Base-by-base conservation (phyloP, 768 basidiomycete species). In the Tremella mesenterica region DNA sequence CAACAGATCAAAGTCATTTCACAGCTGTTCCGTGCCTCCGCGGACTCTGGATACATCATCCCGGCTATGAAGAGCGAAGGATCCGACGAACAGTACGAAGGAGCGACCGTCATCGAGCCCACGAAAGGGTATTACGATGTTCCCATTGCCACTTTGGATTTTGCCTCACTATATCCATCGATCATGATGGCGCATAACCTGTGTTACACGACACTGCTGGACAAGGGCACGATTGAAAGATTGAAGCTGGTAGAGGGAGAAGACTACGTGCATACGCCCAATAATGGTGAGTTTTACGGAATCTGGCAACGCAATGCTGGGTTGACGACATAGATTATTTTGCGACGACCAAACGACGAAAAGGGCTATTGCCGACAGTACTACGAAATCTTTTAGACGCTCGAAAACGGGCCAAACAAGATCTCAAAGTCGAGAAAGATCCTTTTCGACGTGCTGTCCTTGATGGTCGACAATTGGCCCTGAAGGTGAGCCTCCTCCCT, bases 121-220 rank as follows among this genome's bases (percentile, higher is more conserved):
- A 83, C 81, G 72, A 90, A 85, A 67, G 95, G 93, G 0, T 99
- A 90, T 74, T 99, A 97, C 70, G 89, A 95, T 68, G 81, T 83
- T 0, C 95, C 95, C 1, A 96, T 99, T 65, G 92, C 95, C 12
- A 97, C 95, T 0, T 81, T 99, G 44, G 95, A 99, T 80, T 99
- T 99, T 76, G 91, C 89, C 54, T 96, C 92, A 1, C 79, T 99
- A 56, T 99, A 99, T 74, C 95, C 95, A 3, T 97, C 95, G 0
- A 97, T 99, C 75, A 99, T 99, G 95, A 96, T 96, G 92, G 95
- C 93, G 2, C 95, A 99, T 74, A 99, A 99, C 69, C 77, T 99
- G 0, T 99, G 95, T 72, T 99, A 97, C 69, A 96, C 95, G 0
- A 96, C 95, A 0, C 78, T 97, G n/a, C 73, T 96, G 31, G 88